phyloP scores from a whole-genome alignment of 768 basidiomycete genomes.

The Russula earlei region DNA sequence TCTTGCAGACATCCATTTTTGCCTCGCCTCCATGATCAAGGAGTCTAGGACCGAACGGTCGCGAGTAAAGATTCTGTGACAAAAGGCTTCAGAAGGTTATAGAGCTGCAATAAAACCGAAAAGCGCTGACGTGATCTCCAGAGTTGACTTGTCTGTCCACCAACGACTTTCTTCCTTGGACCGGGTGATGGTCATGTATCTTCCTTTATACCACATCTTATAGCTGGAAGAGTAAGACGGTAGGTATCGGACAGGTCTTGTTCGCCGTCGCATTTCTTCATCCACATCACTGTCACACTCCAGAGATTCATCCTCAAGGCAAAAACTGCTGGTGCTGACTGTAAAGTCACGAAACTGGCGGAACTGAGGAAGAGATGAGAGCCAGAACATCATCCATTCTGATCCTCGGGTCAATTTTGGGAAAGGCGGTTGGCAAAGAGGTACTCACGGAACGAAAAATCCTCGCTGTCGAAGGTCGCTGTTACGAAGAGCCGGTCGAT shows the following conservation, averaged over 20 bases:
- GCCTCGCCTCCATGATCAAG: constrained; percentile 15
- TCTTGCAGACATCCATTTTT: constrained; percentile 6
- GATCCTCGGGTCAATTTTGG: background rate
- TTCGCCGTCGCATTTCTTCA: constrained; percentile 7
- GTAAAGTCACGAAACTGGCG: constrained; percentile 43
- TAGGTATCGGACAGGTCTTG: constrained; percentile 31
- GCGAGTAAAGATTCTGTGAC: constrained; percentile 9
- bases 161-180: constrained; percentile 28
- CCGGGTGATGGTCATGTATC: constrained; percentile 28
- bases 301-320: constrained; percentile 28
- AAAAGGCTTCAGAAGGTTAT: constrained; percentile 1
- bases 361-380: constrained; percentile 55
- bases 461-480: constrained; percentile 48
- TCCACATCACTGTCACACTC: constrained; percentile 12
- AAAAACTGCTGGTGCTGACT: constrained; percentile 37
- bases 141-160: constrained; percentile 31
- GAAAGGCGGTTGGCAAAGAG: background rate
- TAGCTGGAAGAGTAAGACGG: constrained; percentile 35
- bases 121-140: constrained; percentile 36
- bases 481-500: constrained; percentile 53
- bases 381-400: constrained; percentile 70
- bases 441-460: constrained; percentile 45
- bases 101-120: background rate
- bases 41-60: constrained; percentile 17
- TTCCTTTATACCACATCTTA: constrained; percentile 39